Evolutionary conservation across 345 rosid genomes (phyloP).

Genomic region (Hibiscus syriacus): DNA sequence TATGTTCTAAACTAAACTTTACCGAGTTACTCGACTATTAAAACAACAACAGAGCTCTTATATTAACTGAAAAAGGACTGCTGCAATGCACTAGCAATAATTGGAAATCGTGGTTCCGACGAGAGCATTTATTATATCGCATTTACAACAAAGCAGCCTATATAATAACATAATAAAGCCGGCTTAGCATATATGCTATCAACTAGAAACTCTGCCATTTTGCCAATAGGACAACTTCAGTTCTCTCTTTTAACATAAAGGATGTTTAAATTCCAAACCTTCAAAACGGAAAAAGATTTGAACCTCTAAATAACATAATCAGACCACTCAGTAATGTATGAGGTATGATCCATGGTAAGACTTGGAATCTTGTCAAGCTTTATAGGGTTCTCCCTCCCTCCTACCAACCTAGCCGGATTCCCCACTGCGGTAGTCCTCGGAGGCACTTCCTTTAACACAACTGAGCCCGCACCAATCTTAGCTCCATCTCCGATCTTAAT

Average conservation of each 20-base stretch:
- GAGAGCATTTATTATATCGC: neutral
- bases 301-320: constrained; percentile 69
- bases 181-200: neutral
- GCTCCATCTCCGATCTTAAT: constrained; percentile 86
- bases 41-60: no score
- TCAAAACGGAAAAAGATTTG: neutral
- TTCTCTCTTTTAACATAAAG: constrained; percentile 22
- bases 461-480: constrained; percentile 86
- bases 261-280: neutral
- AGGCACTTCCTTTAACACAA: constrained; percentile 77
- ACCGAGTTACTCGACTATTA: no score
- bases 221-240: constrained; percentile 20
- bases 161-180: neutral
- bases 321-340: constrained; percentile 71
- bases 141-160: neutral
- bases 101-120: neutral
- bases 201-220: neutral
- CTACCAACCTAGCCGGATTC: constrained; percentile 82
- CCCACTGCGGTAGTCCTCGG: constrained; percentile 81
- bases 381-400: constrained; percentile 75
- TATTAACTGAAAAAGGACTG: neutral
- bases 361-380: constrained; percentile 75
- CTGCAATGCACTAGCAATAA: neutral
- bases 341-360: constrained; percentile 87
- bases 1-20: no score